Percentiles rank a stretch among this genome's conserved stretches.
Conservation (phyloP, 352 stramenopile genomes). For the Phytopythium delawarense region DNA sequence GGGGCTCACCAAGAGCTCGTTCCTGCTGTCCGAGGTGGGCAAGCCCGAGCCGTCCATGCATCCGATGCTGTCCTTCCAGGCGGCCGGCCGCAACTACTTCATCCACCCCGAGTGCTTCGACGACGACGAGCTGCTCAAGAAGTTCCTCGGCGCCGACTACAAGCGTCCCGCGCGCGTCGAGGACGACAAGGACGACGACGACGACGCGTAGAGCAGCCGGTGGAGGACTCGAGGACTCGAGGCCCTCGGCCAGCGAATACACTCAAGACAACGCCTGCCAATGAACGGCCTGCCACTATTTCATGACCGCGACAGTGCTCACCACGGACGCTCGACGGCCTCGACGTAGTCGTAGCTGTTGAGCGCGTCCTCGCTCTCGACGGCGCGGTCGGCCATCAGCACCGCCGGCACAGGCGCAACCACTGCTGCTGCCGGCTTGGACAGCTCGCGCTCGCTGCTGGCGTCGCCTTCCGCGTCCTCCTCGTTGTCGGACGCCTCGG, state of each 20-base stretch:
- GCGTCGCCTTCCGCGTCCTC: conserved; percentile 11
- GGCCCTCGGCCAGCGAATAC: background rate
- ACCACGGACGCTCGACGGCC: conserved; percentile 49
- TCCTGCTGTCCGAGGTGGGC: conserved; percentile 56
- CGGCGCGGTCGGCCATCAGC: conserved; percentile 40
- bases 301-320: conserved; percentile 5
- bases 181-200: conserved; percentile 17
- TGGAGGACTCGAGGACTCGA: background rate
- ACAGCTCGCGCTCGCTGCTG: background rate
- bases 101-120: conserved; percentile 75
- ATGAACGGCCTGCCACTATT: background rate
- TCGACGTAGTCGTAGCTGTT: conserved; percentile 87
- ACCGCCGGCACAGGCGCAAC: conserved; percentile 6
- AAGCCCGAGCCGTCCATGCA: conserved; percentile 65
- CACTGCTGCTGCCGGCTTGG: conserved; percentile 1
- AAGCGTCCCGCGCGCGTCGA: conserved; percentile 10
- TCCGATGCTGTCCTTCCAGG: conserved; percentile 82
- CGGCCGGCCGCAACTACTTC: conserved; percentile 62
- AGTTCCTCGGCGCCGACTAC: conserved; percentile 41
- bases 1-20: conserved; percentile 42
- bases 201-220: conserved; percentile 5
- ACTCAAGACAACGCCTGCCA: background rate
- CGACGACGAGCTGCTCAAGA: conserved; percentile 54
- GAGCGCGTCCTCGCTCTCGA: conserved; percentile 60
- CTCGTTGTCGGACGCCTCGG: conserved; percentile 46